These are phyloP conservation scores for Tilletia setariae DNA, from an alignment of 1,284 basidiomycete genomes.

Conservation along the genomic window DNA sequence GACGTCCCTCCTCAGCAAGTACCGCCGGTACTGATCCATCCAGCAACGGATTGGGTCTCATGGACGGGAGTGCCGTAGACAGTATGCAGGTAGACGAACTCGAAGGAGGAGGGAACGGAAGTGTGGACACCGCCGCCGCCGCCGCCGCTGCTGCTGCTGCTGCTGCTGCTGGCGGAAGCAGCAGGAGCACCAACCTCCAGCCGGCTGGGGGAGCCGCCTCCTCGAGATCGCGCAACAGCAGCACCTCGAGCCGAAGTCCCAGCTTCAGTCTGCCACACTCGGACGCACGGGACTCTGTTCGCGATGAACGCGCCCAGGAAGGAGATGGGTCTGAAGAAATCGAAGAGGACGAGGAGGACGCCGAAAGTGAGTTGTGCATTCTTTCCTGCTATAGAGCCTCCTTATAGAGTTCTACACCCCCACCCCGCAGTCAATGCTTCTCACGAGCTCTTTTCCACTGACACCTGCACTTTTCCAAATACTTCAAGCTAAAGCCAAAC, in stretches of 20 bases:
- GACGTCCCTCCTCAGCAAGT: not conserved
- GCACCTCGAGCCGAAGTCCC: slow-evolving; percentile 33
- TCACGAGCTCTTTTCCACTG: not conserved
- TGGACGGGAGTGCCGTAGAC: not conserved
- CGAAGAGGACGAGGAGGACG: slow-evolving; percentile 41
- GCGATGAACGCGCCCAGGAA: slow-evolving; percentile 27
- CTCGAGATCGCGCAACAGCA: slow-evolving; percentile 40
- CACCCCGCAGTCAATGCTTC: not conserved
- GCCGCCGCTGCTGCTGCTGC: too few relatives aligned
- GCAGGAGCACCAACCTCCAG: not conserved
- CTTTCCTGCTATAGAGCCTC: too few relatives aligned
- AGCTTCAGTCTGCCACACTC: slow-evolving; percentile 35
- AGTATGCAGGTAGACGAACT: slow-evolving; percentile 8
- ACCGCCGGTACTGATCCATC: not conserved
- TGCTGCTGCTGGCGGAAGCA: not conserved
- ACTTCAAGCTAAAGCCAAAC: slow-evolving; percentile 38
- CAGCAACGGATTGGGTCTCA: not conserved
- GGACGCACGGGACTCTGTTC: slow-evolving; percentile 33
- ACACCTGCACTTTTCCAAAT: not conserved
- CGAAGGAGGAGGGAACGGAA: slow-evolving; percentile 2
- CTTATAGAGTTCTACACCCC: too few relatives aligned
- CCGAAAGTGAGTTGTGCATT: slow-evolving; percentile 30
- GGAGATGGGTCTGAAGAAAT: slow-evolving; percentile 27
- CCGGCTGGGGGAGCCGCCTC: slow-evolving; percentile 26
- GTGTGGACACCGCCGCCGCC: not conserved